phyloP scores from a whole-genome alignment of 2,329 filamentous ascomycete species.

The Catunica adiposa region DNA sequence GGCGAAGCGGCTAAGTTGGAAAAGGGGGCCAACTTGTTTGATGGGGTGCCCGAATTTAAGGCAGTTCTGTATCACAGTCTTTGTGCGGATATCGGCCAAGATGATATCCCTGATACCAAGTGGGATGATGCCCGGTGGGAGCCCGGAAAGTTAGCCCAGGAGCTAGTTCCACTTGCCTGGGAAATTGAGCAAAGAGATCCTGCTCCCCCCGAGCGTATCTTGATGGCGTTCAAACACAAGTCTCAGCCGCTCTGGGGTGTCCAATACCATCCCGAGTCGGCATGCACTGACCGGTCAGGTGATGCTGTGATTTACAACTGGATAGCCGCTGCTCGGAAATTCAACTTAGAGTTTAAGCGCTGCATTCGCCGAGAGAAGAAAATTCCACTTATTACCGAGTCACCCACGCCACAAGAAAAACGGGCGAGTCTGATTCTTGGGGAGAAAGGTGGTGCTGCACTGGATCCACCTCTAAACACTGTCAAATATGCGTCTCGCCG shows the following conservation, averaged over 20 bases:
- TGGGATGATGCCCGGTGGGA: conserved; percentile 28
- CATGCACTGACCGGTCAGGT: conserved; percentile 58
- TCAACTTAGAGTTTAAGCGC: too few relatives aligned
- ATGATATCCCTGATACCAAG: conserved; percentile 21
- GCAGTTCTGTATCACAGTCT: conserved; percentile 65
- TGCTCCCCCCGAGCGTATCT: conserved; percentile 32
- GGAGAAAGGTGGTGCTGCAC: not conserved
- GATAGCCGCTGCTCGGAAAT: conserved; percentile 36
- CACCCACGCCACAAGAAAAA: too few relatives aligned
- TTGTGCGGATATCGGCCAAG: conserved; percentile 37
- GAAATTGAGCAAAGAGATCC: conserved; percentile 30
- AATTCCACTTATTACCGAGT: too few relatives aligned
- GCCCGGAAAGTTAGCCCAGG: conserved; percentile 21
- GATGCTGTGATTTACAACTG: conserved; percentile 53
- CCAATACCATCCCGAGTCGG: conserved; percentile 82
- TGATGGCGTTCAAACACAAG: conserved; percentile 63
- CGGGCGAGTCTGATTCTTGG: not conserved
- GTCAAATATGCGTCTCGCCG: not conserved
- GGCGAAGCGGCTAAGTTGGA: conserved; percentile 15
- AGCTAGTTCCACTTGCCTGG: conserved; percentile 47
- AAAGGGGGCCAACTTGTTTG: conserved; percentile 43
- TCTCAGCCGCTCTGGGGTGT: conserved; percentile 66
- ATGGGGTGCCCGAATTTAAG: conserved; percentile 38
- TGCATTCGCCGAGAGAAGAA: too few relatives aligned
- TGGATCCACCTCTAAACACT: too few relatives aligned